Base-by-base conservation (phyloP, 192 early-diverging fungal genomes). In the Coemansia umbellata region DNA sequence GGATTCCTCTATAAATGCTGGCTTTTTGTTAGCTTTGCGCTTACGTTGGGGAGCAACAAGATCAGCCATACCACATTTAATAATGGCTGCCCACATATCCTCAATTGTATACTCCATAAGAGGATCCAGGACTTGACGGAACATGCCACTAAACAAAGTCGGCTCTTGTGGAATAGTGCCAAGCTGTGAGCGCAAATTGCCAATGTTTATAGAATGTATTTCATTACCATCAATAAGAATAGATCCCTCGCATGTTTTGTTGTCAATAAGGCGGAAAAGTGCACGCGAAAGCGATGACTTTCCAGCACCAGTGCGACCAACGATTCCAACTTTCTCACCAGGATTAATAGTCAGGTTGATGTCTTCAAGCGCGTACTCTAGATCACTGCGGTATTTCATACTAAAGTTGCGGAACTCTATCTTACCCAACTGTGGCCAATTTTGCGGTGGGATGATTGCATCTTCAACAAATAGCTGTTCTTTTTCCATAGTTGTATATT, bases 171-270 rank as follows among this genome's bases (percentile, higher is more conserved):
- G 86, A 63, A 78, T 36, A 71, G 56, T 56, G 14, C 54, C 67
- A 2, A 70, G 27, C 15, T 51, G 35, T 23, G 67, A 28, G 10
- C 94, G 77, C 23, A 94, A 61, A 18, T 62, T 59, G 1, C 78
- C 73, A n/a, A 92, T 74, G 4, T 84, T 87, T 32, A 95, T 73
- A 21, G 80, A 79, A 24, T 70, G 75, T 18, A 87, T 81, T 53
- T 92, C 88, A n/a, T 90, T 39, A 8, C 83, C 85, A 59, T 96
- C 92, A 44, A 96, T 88, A 21, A 74, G 51, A 32, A 93, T 90
- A 1, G 69, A 58, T 3, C 73, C 73, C 1, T 27, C 43, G 21
- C 41, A 43, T 5, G 66, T 53, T 2, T 79, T 82, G 35, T 85
- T 82, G 11, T 83, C 78, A 50, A 85, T 67, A 35, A 87, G 69